Evolutionary conservation across 768 basidiomycete species (phyloP), one percentile per base, ranked within the genome.

Genomic region (Collybia mongolica): DNA sequence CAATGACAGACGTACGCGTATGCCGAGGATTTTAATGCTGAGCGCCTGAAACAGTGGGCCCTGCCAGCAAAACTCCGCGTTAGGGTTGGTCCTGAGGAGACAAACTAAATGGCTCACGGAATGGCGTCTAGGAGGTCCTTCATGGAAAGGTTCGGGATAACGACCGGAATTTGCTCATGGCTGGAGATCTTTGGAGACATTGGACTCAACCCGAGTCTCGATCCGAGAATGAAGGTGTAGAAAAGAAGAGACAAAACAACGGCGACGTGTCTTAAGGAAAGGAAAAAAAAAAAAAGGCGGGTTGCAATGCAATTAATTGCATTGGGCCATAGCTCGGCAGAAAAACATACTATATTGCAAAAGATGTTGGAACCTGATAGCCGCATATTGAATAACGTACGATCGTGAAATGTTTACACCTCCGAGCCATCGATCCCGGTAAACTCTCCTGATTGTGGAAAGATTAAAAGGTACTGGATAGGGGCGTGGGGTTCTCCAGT

Each of bases 11-110:
- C 81, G 49, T 61, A 85, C 83, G 90, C 69, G 65, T 92, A 88
- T 47, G 74, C 54, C 2, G 79, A 81, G 7, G 88, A 90, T 59
- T 73, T 74, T 54, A 89, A 43, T 2, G 86, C 83, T 0, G 86
- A 90, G 53, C 90, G 85, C 70, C 91, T 75, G 69, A 80, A 86
- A 72, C 90, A 93, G 66, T 88, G 88, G 9, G 82, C 54, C 8
- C 84, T 85, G 56, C n/a, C 18, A 18, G 3, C 12, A 19, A 26
- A 2, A 23, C 12, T 14, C 23, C 26, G 1, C 12, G 18, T 37
- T 46, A 28, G 32, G 38, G 24, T 14, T 5, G 23, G 3, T 32
- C 35, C 38, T 28, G 6, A n/a, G 14, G 15, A 17, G 20, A 53
- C 12, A 19, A 23, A 54, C 28, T 6, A 47, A 18, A 12, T 37